phyloP scores from a whole-genome alignment of 2,329 filamentous ascomycete genomes.

The Talaromyces pinophilus region DNA sequence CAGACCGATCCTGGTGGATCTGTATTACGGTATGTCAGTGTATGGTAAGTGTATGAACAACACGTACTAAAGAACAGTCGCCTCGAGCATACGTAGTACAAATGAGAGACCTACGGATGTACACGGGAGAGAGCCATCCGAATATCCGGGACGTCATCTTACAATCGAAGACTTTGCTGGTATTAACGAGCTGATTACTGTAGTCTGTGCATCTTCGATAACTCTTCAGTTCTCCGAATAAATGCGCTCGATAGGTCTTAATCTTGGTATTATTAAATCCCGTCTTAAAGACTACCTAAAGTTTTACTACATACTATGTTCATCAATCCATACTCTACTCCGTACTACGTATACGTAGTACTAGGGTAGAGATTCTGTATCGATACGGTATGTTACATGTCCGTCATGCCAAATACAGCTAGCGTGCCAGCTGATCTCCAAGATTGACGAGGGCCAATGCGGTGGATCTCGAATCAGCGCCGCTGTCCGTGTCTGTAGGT shows the following conservation, averaged over 20 bases:
- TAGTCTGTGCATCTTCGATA: no score
- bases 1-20: conserved; percentile 8
- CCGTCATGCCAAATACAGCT: background rate
- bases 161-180: background rate
- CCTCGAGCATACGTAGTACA: no score
- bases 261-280: background rate
- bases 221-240: no score
- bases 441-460: background rate
- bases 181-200: no score
- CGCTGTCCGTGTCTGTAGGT: no score
- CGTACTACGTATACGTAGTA: no score
- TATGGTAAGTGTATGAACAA: background rate
- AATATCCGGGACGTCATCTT: background rate
- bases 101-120: background rate
- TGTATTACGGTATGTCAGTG: background rate
- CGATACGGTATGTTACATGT: background rate
- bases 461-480: conserved; percentile 1
- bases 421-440: background rate
- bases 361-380: background rate
- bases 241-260: background rate
- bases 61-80: no score
- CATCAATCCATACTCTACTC: no score
- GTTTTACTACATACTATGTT: no score
- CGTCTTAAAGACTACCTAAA: background rate
- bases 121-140: background rate